These are phyloP conservation scores for Gentiana dahurica DNA, from an alignment of 257 asterid genomes.

Conservation along the genomic window DNA sequence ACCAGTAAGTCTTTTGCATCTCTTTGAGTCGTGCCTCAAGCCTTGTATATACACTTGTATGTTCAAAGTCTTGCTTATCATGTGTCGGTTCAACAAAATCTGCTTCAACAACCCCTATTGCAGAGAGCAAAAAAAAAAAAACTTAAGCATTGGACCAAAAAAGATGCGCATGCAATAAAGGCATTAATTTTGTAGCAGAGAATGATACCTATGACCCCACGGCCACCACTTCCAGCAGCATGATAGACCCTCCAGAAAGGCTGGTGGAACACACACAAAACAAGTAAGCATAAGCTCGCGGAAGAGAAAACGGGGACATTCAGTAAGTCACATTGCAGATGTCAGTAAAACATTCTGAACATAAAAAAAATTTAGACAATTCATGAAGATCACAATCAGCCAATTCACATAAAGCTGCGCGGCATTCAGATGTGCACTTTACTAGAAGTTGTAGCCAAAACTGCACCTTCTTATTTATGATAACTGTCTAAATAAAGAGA, in stretches of 20 bases:
- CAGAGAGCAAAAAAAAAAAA: conserved; percentile 6
- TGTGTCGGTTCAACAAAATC: conserved; percentile 99
- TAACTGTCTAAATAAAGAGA: background rate
- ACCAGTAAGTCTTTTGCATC: conserved; percentile 89
- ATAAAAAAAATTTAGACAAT: background rate
- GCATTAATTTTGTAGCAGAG: too few relatives aligned
- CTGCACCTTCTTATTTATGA: background rate
- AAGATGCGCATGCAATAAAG: background rate
- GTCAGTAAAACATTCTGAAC: background rate
- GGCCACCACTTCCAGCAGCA: conserved; percentile 96
- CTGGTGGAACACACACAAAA: conserved; percentile 14
- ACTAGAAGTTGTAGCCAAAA: too few relatives aligned
- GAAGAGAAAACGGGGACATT: too few relatives aligned
- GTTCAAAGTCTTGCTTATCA: conserved; percentile 97
- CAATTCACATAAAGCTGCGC: too few relatives aligned
- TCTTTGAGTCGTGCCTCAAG: conserved; percentile 63
- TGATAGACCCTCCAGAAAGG: conserved; percentile 99
- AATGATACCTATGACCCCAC: conserved; percentile 88
- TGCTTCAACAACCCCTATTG: conserved; percentile 85
- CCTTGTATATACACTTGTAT: conserved; percentile 78
- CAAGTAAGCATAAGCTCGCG: too few relatives aligned
- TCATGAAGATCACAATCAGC: too few relatives aligned
- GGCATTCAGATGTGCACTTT: too few relatives aligned
- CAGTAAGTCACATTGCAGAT: background rate
- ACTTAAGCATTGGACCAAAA: conserved; percentile 5